Evolutionary conservation across 140 eudicot species (phyloP).

Genomic region (Oenanthe javanica): DNA sequence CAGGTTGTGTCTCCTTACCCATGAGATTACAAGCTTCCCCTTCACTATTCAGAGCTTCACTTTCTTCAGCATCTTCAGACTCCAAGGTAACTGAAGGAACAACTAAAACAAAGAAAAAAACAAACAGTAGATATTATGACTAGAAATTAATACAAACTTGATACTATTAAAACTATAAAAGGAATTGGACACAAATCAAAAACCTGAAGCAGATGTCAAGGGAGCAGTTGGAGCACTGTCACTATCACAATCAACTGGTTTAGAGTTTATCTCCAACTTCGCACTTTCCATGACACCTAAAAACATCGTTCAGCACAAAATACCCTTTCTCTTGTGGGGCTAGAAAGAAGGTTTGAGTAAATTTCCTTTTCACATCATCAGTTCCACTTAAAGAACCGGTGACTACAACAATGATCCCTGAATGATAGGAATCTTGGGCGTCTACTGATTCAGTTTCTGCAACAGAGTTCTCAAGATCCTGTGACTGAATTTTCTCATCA

Average conservation of each 20-base stretch:
- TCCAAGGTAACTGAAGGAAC: background rate
- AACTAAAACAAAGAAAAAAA: background rate
- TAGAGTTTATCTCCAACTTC: conserved; percentile 20
- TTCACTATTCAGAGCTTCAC: conserved; percentile 14
- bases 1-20: conserved; percentile 23
- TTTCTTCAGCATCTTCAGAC: conserved; percentile 3
- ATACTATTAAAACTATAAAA: background rate
- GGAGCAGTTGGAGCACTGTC: conserved; percentile 25
- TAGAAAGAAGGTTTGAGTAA: conserved; percentile 62
- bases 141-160: background rate
- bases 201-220: conserved; percentile 37
- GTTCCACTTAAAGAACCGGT: conserved; percentile 69
- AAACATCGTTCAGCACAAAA: conserved; percentile 62
- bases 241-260: conserved; percentile 18
- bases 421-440: conserved; percentile 68
- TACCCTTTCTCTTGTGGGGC: conserved; percentile 76
- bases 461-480: conserved; percentile 51
- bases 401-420: conserved; percentile 68
- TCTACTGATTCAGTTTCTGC: conserved; percentile 80
- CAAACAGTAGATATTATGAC: background rate
- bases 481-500: conserved; percentile 55
- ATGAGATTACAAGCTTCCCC: conserved; percentile 30
- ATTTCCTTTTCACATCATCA: conserved; percentile 51
- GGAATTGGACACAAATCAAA: background rate
- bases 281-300: conserved; percentile 41